Evolutionary conservation across 805 yeast species (phyloP), one percentile per base, ranked within the genome.

Genomic region (Saturnispora galanensis): DNA sequence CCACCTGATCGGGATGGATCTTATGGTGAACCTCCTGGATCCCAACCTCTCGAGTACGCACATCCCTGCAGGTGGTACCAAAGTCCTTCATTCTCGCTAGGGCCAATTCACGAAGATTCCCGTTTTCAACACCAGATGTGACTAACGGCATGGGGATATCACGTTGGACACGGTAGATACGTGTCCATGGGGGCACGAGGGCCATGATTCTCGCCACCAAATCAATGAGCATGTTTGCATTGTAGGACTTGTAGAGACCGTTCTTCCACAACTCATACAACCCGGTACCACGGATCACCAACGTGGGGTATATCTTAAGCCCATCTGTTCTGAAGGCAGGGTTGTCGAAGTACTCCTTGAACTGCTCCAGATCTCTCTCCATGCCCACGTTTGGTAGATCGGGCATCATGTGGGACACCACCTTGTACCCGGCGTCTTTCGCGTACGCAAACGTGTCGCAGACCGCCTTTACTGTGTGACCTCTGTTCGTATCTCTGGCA

Each of bases 71-170:
- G 37, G 84, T 74, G 1, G 96, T 88, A 49, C 98, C 98, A 57
- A 93, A 88, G 67, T 93, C 98, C 58, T 87, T 87, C 98, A 93
- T 93, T 66, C 98, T 77, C 1, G 96, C 96, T 41, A 93, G 70
- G 0, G 98, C 97, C 52, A 93, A 70, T 63, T 93, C 98, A 60
- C 98, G 74, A 58, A 93, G 72, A 58, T 93, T 93, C 56, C 98
- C 98, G 63, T 93, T 93, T 56, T 93, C 98, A 35, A 93, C 98
- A 56, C 98, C 98, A 1, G 96, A 84, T 0, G 96, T 84, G 36
- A 93, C 98, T 54, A 93, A 71, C 0, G 98, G 98, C 98, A 93
- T 93, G 15, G 98, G 98, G 46, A 93, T 93, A 72, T 93, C 98
- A 70, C 98, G 77, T 67, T 93, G 98, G 17, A 93, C 98, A 64